These are phyloP conservation scores for Escallonia herrerae DNA, from an alignment of 129 eudicot species.

Conservation along the genomic window DNA sequence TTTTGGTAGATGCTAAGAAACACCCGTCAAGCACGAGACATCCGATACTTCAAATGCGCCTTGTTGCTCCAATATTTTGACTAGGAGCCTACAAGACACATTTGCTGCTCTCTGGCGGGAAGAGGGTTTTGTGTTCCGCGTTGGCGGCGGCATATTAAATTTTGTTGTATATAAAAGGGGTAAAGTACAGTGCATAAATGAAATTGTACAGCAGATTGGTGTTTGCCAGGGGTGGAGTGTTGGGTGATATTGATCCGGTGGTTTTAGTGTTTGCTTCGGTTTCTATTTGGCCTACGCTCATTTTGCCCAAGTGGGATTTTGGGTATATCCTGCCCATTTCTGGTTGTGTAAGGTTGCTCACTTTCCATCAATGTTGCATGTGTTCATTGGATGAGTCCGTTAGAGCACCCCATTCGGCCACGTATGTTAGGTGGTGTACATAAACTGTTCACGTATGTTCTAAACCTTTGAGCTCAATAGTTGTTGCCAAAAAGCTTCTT, in stretches of 20 bases:
- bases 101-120: no score
- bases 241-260: no score
- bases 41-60: not conserved
- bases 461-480: no score
- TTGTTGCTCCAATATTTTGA: not conserved
- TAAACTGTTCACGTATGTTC: no score
- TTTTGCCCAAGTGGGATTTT: not conserved
- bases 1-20: slow-evolving; percentile 5
- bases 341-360: not conserved
- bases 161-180: slow-evolving; percentile 28
- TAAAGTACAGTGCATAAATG: slow-evolving; percentile 11
- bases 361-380: not conserved
- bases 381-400: not conserved
- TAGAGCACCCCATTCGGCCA: no score
- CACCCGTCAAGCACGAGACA: not conserved
- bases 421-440: no score
- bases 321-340: not conserved
- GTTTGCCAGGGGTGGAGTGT: slow-evolving; percentile 6
- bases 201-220: slow-evolving; percentile 17
- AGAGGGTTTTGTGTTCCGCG: no score
- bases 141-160: no score
- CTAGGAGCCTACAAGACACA: slow-evolving; percentile 1
- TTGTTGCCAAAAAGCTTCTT: no score
- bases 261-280: no score
- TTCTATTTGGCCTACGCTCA: no score